phyloP scores from a whole-genome alignment of 441 rosid genomes.

The Brassica hybrid region DNA sequence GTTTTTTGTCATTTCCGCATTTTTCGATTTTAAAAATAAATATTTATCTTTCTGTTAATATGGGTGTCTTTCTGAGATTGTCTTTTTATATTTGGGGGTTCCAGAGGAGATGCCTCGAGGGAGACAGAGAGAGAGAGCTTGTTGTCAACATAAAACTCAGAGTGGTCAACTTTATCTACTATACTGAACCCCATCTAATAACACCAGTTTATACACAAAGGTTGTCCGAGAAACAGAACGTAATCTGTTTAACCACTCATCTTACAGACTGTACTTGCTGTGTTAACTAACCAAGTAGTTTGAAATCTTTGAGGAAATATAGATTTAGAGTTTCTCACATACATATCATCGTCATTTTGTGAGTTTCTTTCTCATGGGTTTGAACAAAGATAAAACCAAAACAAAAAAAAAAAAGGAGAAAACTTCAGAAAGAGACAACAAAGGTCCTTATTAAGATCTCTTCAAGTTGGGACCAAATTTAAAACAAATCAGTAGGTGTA shows the following conservation, averaged over 20 bases:
- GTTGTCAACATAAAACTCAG: neutral
- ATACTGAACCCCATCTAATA: slow-evolving; percentile 3
- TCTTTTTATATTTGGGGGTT: too few species aligned
- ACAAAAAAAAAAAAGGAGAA: slow-evolving; percentile 3
- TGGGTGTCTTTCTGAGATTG: too few species aligned
- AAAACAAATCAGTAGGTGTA: slow-evolving; percentile 72
- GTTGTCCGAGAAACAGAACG: too few species aligned
- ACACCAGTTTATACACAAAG: too few species aligned
- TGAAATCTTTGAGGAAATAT: neutral
- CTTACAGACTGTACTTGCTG: neutral
- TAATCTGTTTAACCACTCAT: too few species aligned
- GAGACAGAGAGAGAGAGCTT: neutral
- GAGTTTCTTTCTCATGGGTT: slow-evolving; percentile 1
- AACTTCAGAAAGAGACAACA: slow-evolving; percentile 25
- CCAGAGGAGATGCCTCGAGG: too few species aligned
- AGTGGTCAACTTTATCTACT: slow-evolving; percentile 23
- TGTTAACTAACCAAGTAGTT: neutral
- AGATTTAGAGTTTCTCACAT: slow-evolving; percentile 17
- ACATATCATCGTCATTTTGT: slow-evolving; percentile 12
- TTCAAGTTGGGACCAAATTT: slow-evolving; percentile 31
- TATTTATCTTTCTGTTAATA: too few species aligned
- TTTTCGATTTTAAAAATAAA: too few species aligned
- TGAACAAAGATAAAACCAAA: slow-evolving; percentile 3
- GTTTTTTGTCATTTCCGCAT: too few species aligned
- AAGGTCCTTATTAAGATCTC: slow-evolving; percentile 35